Evolutionary conservation across 345 rosid genomes (phyloP), one percentile per base, ranked within the genome.

Genomic region (Bruguiera parviflora): DNA sequence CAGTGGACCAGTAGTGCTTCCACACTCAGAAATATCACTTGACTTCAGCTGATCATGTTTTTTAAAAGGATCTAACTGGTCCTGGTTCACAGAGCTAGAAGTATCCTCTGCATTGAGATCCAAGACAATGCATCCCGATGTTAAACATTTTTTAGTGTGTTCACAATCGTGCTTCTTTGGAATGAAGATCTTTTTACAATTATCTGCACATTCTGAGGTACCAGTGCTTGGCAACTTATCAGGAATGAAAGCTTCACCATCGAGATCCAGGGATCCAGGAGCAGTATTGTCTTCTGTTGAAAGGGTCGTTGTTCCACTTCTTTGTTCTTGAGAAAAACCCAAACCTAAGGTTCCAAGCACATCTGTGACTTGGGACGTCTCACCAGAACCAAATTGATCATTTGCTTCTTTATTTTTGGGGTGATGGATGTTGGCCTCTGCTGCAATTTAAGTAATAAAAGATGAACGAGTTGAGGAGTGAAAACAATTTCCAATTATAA

Each of bases 21-120:
- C 92, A 72, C 96, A 86, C 73, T 92, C 94, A 29, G 92, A 91
- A 73, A 73, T 84, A 79, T 79, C 87, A 19, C 46, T 75, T 2
- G 70, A 35, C 67, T 79, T 84, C 49, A 73, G 29, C 27, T 15
- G 63, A 52, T 67, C 72, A 55, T 68, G 70, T 52, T 78, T 83
- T 43, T 84, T 87, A 25, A 39, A 51, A 65, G 71, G 77, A 53
- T 70, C 64, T 39, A 82, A 59, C 27, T 67, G 73, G 15, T 83
- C 83, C 35, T 72, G 82, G 67, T 73, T 84, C 67, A 76, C 64
- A 35, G 88, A 84, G 82, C 86, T 87, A 16, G 83, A 77, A 78
- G 75, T 76, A 61, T 85, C 82, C 79, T 84, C 88, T 33, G 79
- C 69, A 51, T 83, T 85, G 27, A 88, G 84, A 73, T 89, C 86